phyloP scores from a whole-genome alignment of 2,329 filamentous ascomycete genomes.

The Moelleriella libera region DNA sequence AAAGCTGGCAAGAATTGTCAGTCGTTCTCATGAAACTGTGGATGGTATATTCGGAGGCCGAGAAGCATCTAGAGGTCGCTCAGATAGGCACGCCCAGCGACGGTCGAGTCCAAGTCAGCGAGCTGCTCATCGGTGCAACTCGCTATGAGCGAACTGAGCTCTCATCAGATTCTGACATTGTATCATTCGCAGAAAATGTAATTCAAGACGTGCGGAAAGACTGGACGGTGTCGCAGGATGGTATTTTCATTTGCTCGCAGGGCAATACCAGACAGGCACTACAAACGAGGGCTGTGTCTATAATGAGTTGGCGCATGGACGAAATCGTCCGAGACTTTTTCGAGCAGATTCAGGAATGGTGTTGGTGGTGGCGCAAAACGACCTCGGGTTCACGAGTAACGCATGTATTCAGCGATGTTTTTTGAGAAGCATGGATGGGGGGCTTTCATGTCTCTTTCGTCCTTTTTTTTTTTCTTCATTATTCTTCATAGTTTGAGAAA shows the following conservation, averaged over 20 bases:
- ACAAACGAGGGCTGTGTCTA: slow-evolving; percentile 16
- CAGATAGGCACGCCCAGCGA: slow-evolving; percentile 7
- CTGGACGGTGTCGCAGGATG: slow-evolving; percentile 22
- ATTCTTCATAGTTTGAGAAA: background rate
- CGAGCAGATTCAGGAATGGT: slow-evolving; percentile 18
- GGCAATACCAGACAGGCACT: slow-evolving; percentile 18
- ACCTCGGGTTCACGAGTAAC: background rate
- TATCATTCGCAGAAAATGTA: slow-evolving; percentile 27
- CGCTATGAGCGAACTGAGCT: background rate
- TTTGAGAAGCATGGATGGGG: slow-evolving; percentile 1
- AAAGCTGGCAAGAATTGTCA: slow-evolving; percentile 8
- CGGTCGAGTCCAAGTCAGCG: slow-evolving; percentile 6
- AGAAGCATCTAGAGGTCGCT: slow-evolving; percentile 6
- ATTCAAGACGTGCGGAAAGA: slow-evolving; percentile 27
- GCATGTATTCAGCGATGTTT: background rate
- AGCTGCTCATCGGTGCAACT: slow-evolving; percentile 11
- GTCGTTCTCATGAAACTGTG: slow-evolving; percentile 7
- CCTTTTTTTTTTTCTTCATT: background rate
- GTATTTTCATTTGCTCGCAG: slow-evolving; percentile 23
- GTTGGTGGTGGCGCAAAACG: slow-evolving; percentile 15
- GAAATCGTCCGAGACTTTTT: slow-evolving; percentile 17
- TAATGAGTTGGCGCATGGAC: slow-evolving; percentile 16
- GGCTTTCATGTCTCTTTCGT: background rate
- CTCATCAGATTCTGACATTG: slow-evolving; percentile 15
- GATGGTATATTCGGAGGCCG: slow-evolving; percentile 7